phyloP scores from a whole-genome alignment of 2,329 filamentous ascomycete genomes.

The Aureobasidium sp. region DNA sequence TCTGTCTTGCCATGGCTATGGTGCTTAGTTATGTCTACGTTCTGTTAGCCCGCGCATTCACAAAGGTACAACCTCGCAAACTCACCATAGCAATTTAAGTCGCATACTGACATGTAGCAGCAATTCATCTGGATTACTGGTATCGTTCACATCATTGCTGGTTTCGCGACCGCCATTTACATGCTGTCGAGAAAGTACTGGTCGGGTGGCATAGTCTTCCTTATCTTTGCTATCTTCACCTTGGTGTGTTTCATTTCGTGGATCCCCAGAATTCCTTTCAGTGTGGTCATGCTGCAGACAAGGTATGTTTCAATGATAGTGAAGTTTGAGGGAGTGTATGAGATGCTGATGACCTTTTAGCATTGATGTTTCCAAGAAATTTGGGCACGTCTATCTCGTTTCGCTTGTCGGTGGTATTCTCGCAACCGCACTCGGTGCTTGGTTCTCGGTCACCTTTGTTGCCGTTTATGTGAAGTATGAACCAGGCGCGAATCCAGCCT shows the following conservation, averaged over 20 bases:
- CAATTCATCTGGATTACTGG: constrained; percentile 89
- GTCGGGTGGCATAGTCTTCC: constrained; percentile 78
- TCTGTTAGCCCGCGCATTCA: constrained; percentile 62
- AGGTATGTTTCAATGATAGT: constrained; percentile 21
- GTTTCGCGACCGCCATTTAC: constrained; percentile 78
- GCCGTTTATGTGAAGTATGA: constrained; percentile 80
- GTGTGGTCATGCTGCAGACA: constrained; percentile 80
- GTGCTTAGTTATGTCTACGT: constrained; percentile 73
- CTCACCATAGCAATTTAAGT: background rate
- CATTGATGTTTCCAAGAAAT: constrained; percentile 75
- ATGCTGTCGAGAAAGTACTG: constrained; percentile 73
- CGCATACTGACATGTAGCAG: constrained; percentile 41
- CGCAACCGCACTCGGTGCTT: constrained; percentile 69
- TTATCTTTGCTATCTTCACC: constrained; percentile 73
- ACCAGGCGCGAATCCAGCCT: constrained; percentile 55
- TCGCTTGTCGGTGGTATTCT: constrained; percentile 75
- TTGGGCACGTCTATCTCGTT: constrained; percentile 80
- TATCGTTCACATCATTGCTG: constrained; percentile 77
- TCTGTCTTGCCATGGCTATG: constrained; percentile 66
- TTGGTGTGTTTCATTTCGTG: constrained; percentile 80
- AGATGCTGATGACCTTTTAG: constrained; percentile 24
- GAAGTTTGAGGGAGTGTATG: background rate
- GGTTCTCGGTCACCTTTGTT: constrained; percentile 80
- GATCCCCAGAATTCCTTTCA: constrained; percentile 87
- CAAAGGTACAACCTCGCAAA: constrained; percentile 13